These are phyloP conservation scores for Retiboletus fuscus DNA, from an alignment of 1,284 basidiomycete genomes.

Conservation along the genomic window DNA sequence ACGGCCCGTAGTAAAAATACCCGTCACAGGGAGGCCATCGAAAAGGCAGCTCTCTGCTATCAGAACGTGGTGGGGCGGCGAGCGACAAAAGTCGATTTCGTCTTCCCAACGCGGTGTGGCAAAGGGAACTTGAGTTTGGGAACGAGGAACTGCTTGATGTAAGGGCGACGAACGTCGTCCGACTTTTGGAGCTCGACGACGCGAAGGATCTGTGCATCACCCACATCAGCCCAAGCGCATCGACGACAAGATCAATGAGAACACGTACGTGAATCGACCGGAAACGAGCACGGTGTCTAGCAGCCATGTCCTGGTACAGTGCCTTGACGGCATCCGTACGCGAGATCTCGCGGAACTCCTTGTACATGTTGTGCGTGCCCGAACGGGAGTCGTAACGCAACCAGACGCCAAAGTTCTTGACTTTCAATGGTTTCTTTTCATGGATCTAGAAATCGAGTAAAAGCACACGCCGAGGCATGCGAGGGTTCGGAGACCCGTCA, in stretches of 20 bases:
- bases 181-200: slow-evolving; percentile 94
- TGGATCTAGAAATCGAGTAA: slow-evolving; percentile 74
- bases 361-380: slow-evolving; percentile 98
- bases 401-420: slow-evolving; percentile 99
- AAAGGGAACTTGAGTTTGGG: slow-evolving; percentile 98
- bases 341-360: slow-evolving; percentile 97
- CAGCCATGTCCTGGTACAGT: slow-evolving; percentile 99
- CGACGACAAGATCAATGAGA: neutral
- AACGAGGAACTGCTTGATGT: slow-evolving; percentile 95
- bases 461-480: slow-evolving; percentile 25
- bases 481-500: slow-evolving; percentile 52
- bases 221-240: slow-evolving; percentile 17
- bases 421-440: slow-evolving; percentile 97
- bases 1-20: slow-evolving; percentile 11
- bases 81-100: slow-evolving; percentile 79
- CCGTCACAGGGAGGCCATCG: neutral
- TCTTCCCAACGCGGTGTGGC: slow-evolving; percentile 87
- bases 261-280: slow-evolving; percentile 91
- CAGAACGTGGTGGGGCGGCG: slow-evolving; percentile 78
- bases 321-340: slow-evolving; percentile 96
- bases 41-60: slow-evolving; percentile 21
- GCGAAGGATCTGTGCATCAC: slow-evolving; percentile 79
- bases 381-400: slow-evolving; percentile 98
- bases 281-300: slow-evolving; percentile 98
- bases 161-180: slow-evolving; percentile 92